Percentiles rank a stretch among this genome's conserved stretches.
These are phyloP conservation scores for Tricholoma sp. DNA, from an alignment of 768 basidiomycete species.

Conservation along the genomic window DNA sequence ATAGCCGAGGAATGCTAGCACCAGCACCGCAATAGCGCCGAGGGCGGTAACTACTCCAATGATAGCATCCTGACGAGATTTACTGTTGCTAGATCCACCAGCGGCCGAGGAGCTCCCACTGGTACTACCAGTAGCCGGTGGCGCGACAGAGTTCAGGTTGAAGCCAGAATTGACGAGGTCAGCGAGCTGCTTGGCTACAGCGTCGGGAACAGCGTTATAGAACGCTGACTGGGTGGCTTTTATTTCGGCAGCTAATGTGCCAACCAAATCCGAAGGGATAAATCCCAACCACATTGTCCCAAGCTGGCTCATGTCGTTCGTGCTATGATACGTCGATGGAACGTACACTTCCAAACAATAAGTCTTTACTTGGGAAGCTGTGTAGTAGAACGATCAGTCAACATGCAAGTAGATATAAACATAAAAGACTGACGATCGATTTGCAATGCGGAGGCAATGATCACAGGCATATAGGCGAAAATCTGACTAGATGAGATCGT, in stretches of 20 bases:
- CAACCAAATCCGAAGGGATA: conserved; percentile 52
- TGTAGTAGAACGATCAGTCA: conserved; percentile 3
- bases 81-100: conserved; percentile 30
- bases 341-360: conserved; percentile 66
- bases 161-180: conserved; percentile 65
- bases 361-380: conserved; percentile 33
- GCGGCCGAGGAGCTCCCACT: conserved; percentile 17
- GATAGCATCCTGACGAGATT: conserved; percentile 74
- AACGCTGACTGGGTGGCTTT: conserved; percentile 55
- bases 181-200: conserved; percentile 55
- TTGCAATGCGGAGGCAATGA: conserved; percentile 29
- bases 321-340: conserved; percentile 48
- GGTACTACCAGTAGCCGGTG: conserved; percentile 27
- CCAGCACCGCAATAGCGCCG: conserved; percentile 70
- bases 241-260: conserved; percentile 60
- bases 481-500: conserved; percentile 66
- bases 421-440: conserved; percentile 23
- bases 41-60: conserved; percentile 86
- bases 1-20: conserved; percentile 67
- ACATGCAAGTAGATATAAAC: conserved; percentile 2
- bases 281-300: conserved; percentile 70
- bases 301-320: conserved; percentile 43
- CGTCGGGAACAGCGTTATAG: conserved; percentile 46
- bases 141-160: conserved; percentile 43
- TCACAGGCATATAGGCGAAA: conserved; percentile 60